A percentile compares a stretch with the other conserved stretches of the same genome.
These are phyloP conservation scores for Fonsecaea multimorphosa DNA, from an alignment of 2,329 filamentous ascomycete genomes.

Conservation along the genomic window DNA sequence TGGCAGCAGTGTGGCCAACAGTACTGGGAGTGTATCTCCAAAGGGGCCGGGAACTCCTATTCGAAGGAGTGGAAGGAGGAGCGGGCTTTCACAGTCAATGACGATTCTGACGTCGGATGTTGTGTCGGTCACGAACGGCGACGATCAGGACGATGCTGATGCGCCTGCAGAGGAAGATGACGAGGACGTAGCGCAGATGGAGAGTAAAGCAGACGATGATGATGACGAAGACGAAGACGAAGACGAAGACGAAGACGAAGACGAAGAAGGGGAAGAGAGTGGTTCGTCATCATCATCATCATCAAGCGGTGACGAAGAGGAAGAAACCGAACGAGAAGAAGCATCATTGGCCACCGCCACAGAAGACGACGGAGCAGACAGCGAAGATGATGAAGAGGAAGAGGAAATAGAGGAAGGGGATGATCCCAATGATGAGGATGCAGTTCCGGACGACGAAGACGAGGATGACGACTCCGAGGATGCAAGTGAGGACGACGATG, in stretches of 20 bases:
- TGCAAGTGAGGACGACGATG: slow-evolving; percentile 23
- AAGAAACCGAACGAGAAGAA: slow-evolving; percentile 24
- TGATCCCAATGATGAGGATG: slow-evolving; percentile 27
- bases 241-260: slow-evolving; percentile 2
- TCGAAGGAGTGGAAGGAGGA: slow-evolving; percentile 36
- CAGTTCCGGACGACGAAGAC: slow-evolving; percentile 26
- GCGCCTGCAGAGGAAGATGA: slow-evolving; percentile 11
- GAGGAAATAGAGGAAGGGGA: slow-evolving; percentile 23
- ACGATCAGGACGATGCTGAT: slow-evolving; percentile 10
- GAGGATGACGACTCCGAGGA: slow-evolving; percentile 27
- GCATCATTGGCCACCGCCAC: slow-evolving; percentile 4
- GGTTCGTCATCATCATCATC: too few species aligned
- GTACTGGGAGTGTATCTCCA: slow-evolving; percentile 22
- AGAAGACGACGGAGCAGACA: too few species aligned
- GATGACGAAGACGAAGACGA: slow-evolving; percentile 34
- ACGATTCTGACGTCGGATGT: slow-evolving; percentile 22
- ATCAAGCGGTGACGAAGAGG: slow-evolving; percentile 23
- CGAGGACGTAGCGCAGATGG: slow-evolving; percentile 30
- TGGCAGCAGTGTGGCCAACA: slow-evolving; percentile 25
- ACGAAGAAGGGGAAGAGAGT: too few species aligned
- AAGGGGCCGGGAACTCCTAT: slow-evolving; percentile 30
- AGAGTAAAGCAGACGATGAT: slow-evolving; percentile 15
- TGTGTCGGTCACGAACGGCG: slow-evolving; percentile 14
- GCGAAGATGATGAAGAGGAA: slow-evolving; percentile 18
- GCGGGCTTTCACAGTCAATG: slow-evolving; percentile 32